A percentile compares a stretch with the other conserved stretches of the same genome.
Conservation (phyloP, 495 filamentous ascomycete genomes). For the Penicillium dipodomyicola region DNA sequence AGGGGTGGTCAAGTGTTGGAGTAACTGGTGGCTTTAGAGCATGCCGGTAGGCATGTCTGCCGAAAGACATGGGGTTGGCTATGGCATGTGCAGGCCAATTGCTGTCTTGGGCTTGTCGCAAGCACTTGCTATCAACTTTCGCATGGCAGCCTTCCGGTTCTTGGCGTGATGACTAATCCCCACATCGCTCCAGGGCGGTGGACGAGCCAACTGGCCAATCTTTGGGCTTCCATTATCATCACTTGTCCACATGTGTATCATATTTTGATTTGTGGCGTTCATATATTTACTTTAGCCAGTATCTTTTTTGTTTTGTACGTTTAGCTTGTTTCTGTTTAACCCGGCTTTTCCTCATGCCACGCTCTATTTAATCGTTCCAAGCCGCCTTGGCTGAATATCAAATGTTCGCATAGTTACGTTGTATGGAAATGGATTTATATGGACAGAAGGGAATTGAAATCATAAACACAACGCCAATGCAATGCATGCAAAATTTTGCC, state of each 20-base stretch:
- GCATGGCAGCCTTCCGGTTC: constrained; percentile 7
- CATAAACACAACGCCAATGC: constrained; percentile 21
- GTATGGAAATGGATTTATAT: background rate
- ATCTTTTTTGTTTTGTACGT: background rate
- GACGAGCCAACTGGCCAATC: constrained; percentile 1
- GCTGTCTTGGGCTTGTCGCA: constrained; percentile 10
- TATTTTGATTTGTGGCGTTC: background rate
- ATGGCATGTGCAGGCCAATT: constrained; percentile 31
- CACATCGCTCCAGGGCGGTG: background rate
- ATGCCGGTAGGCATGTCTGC: constrained; percentile 48
- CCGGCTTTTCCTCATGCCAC: background rate
- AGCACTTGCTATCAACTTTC: constrained; percentile 9
- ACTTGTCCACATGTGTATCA: background rate
- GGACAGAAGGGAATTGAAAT: constrained; percentile 8
- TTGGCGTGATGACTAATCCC: constrained; percentile 17
- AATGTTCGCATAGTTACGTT: background rate
- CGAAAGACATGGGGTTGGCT: constrained; percentile 39
- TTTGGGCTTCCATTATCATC: background rate
- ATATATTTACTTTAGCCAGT: background rate
- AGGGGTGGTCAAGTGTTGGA: constrained; percentile 41
- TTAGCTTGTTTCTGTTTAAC: background rate
- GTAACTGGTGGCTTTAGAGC: constrained; percentile 30
- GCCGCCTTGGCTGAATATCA: background rate
- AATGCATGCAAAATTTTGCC: constrained; percentile 25
- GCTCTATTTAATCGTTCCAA: background rate